Evolutionary conservation across 2,329 filamentous ascomycete genomes (phyloP).

Genomic region (Fusarium mangiferae): DNA sequence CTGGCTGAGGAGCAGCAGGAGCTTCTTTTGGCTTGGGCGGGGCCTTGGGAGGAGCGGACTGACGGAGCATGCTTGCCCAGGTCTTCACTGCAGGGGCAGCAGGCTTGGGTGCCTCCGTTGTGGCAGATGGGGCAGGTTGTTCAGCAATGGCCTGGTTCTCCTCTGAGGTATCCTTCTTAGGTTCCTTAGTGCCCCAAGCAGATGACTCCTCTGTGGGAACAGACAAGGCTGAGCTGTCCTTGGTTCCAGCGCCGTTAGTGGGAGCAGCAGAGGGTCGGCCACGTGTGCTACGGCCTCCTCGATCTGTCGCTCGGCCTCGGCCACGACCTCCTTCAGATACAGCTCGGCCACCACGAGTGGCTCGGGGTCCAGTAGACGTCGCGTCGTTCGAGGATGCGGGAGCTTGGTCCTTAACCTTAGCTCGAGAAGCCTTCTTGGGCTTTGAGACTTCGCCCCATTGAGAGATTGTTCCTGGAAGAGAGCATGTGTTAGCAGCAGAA

Average conservation of each 20-base stretch:
- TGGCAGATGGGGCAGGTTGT: conserved; percentile 46
- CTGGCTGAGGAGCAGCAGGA: conserved; percentile 57
- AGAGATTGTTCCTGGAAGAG: conserved; percentile 73
- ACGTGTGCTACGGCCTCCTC: conserved; percentile 70
- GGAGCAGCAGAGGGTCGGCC: conserved; percentile 67
- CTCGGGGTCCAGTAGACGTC: conserved; percentile 56
- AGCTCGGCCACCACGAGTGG: conserved; percentile 69
- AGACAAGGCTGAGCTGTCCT: conserved; percentile 66
- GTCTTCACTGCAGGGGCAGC: conserved; percentile 63
- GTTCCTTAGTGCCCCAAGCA: conserved; percentile 58
- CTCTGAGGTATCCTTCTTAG: conserved; percentile 48
- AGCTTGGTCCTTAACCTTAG: conserved; percentile 75
- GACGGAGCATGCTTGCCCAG: conserved; percentile 81
- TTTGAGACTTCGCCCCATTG: conserved; percentile 88
- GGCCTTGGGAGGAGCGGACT: conserved; percentile 67
- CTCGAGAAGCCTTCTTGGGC: conserved; percentile 79
- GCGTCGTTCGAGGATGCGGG: conserved; percentile 62
- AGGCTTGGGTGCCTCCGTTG: conserved; percentile 52
- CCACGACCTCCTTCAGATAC: conserved; percentile 71
- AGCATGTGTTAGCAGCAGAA: conserved; percentile 43
- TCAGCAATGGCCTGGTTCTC: conserved; percentile 48
- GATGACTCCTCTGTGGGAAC: conserved; percentile 77
- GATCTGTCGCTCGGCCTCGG: conserved; percentile 70
- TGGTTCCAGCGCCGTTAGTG: conserved; percentile 70
- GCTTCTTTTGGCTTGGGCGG: conserved; percentile 64